Evolutionary conservation across 140 eudicot genomes (phyloP).

Genomic region (Senecio squalidus): DNA sequence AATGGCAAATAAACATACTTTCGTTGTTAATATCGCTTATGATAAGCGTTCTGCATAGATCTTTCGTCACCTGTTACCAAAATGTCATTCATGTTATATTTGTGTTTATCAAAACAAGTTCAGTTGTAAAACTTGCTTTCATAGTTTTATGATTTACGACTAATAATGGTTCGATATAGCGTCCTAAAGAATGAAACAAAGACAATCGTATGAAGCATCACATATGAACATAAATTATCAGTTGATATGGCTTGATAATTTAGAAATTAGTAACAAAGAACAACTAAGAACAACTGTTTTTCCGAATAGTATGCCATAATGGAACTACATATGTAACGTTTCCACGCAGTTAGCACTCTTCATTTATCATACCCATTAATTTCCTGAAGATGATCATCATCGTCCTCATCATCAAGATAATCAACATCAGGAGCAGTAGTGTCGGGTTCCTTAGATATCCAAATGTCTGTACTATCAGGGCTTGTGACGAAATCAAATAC

Average conservation of each 20-base stretch:
- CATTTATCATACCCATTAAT: constrained; percentile 23
- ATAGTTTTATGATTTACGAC: no score
- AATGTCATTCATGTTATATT: no score
- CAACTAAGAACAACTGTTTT: not conserved
- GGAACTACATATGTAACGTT: not conserved
- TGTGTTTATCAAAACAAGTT: no score
- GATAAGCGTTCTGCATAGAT: no score
- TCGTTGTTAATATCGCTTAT: not conserved
- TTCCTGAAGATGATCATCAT: constrained; percentile 36
- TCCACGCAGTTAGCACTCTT: constrained; percentile 48
- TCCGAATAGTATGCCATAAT: not conserved
- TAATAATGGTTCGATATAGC: no score
- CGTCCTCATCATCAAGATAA: constrained; percentile 14
- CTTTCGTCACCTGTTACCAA: no score
- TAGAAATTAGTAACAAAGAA: constrained; percentile 1
- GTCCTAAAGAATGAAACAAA: no score
- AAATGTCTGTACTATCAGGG: constrained; percentile 33
- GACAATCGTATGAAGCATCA: no score
- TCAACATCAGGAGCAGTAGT: constrained; percentile 1
- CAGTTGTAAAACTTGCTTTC: no score
- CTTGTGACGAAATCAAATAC: constrained; percentile 36
- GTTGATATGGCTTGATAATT: no score
- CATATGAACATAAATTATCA: no score
- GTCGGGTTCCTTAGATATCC: constrained; percentile 22
- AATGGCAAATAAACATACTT: constrained; percentile 20